Conservation (phyloP, 441 rosid species). For the Adansonia grandidieri region DNA sequence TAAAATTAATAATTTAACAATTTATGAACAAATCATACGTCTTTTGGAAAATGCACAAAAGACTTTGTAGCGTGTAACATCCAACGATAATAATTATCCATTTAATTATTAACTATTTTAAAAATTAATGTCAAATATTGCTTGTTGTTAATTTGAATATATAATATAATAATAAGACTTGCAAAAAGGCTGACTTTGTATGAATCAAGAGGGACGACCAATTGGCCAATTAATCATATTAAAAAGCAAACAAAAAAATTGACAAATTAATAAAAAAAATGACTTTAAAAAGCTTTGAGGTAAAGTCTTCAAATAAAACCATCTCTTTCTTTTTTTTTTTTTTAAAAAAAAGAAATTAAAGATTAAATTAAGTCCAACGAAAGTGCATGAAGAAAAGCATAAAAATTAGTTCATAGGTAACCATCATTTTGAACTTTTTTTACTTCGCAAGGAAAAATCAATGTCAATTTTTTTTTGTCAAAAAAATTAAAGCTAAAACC, state of each 20-base stretch:
- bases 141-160: neutral
- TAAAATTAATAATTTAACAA: neutral
- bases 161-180: neutral
- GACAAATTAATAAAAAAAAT: no score
- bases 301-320: no score
- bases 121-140: neutral
- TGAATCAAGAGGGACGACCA: neutral
- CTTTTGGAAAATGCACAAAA: neutral
- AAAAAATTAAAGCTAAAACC: neutral
- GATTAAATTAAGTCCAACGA: neutral
- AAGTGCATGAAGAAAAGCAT: neutral
- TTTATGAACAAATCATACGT: neutral
- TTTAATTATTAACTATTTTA: neutral
- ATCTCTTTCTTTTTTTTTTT: no score
- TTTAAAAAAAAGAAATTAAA: neutral
- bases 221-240: neutral
- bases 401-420: neutral
- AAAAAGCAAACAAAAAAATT: neutral
- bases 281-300: neutral
- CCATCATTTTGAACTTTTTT: neutral
- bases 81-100: neutral
- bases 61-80: neutral
- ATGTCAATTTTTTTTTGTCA: neutral
- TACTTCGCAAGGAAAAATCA: neutral
- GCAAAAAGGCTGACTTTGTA: neutral